These are phyloP conservation scores for Sugiyamaella mastotermitis DNA, from an alignment of 805 yeast genomes.

Conservation along the genomic window DNA sequence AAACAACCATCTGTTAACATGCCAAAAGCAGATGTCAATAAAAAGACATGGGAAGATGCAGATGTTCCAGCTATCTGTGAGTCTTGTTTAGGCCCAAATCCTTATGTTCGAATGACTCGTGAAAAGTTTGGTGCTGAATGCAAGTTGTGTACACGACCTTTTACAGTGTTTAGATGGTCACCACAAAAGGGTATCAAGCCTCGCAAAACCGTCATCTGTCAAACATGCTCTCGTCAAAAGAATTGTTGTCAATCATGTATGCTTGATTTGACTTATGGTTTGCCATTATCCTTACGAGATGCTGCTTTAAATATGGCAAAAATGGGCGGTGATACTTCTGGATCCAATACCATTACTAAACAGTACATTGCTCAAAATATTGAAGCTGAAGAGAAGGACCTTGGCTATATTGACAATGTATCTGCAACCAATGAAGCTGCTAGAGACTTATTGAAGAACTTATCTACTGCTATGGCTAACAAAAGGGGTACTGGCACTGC, in stretches of 20 bases:
- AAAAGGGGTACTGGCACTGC: constrained; percentile 16
- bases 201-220: constrained; percentile 66
- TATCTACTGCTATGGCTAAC: constrained; percentile 35
- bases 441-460: constrained; percentile 43
- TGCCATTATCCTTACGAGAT: constrained; percentile 76
- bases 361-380: constrained; percentile 51
- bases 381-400: background rate
- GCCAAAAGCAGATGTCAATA: constrained; percentile 29
- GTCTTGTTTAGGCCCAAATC: constrained; percentile 61
- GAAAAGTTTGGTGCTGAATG: constrained; percentile 76
- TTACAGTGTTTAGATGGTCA: constrained; percentile 74
- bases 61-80: constrained; percentile 66
- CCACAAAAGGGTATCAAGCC: constrained; percentile 40
- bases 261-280: constrained; percentile 72
- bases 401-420: constrained; percentile 16
- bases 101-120: constrained; percentile 63
- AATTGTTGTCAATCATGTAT: constrained; percentile 88
- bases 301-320: constrained; percentile 67
- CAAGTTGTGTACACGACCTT: constrained; percentile 78
- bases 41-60: constrained; percentile 29
- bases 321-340: constrained; percentile 20
- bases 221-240: constrained; percentile 69
- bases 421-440: constrained; percentile 36
- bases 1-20: constrained; percentile 4
- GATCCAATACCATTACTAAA: constrained; percentile 48